Conservation (phyloP, 306 rosid genomes). For the Prunus persica region DNA sequence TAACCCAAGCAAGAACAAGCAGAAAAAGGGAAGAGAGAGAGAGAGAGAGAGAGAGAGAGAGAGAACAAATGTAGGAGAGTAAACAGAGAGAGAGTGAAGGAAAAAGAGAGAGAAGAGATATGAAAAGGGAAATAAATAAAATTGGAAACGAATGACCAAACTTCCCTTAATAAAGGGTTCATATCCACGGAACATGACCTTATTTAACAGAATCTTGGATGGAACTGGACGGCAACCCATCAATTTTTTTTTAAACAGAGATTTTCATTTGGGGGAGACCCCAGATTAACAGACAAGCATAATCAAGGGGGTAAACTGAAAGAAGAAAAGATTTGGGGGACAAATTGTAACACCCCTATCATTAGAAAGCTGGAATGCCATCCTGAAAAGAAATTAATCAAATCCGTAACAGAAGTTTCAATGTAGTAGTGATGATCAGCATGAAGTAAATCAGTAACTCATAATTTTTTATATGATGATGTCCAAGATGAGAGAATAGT, state of each 20-base stretch:
- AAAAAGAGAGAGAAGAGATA: no score
- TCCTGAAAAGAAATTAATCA: neutral
- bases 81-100: neutral
- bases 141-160: neutral
- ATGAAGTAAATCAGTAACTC: neutral
- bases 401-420: neutral
- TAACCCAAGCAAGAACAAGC: neutral
- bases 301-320: neutral
- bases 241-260: neutral
- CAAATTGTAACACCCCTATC: neutral
- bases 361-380: neutral
- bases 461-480: neutral
- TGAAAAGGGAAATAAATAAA: no score
- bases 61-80: no score
- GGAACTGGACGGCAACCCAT: neutral
- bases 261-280: neutral
- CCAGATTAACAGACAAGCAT: neutral
- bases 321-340: neutral
- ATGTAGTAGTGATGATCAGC: neutral
- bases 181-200: neutral
- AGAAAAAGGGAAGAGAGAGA: neutral
- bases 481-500: neutral
- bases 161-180: neutral
- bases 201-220: neutral
- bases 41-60: neutral